Conservation (phyloP, 129 eudicot genomes). For the Lactuca saligna region DNA sequence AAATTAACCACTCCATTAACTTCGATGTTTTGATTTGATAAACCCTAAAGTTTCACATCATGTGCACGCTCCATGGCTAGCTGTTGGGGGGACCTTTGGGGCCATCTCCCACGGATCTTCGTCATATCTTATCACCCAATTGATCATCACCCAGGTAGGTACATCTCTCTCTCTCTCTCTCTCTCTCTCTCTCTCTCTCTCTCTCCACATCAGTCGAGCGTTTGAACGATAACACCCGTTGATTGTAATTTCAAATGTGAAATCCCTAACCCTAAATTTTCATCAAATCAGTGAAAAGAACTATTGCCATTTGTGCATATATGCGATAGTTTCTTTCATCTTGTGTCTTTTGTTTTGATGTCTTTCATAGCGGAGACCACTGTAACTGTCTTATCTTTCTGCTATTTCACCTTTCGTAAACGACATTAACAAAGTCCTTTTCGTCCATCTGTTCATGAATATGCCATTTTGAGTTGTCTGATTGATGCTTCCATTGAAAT, state of each 20-base stretch:
- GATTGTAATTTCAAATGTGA: neutral
- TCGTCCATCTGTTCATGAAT: constrained; percentile 19
- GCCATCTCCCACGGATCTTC: constrained; percentile 36
- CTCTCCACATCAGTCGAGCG: constrained; percentile 27
- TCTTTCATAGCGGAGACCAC: constrained; percentile 23
- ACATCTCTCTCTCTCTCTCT: constrained; percentile 14
- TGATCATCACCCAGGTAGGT: constrained; percentile 22
- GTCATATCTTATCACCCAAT: constrained; percentile 40
- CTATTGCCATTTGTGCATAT: constrained; percentile 14
- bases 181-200: constrained; percentile 13
- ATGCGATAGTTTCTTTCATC: constrained; percentile 5
- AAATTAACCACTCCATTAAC: neutral
- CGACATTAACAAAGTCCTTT: constrained; percentile 29
- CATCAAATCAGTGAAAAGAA: neutral
- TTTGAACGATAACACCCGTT: constrained; percentile 16
- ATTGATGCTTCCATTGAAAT: constrained; percentile 22
- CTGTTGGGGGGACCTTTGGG: constrained; percentile 40
- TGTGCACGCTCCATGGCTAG: constrained; percentile 32
- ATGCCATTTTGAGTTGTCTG: constrained; percentile 6
- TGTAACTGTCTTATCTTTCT: constrained; percentile 23
- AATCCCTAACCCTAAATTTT: neutral
- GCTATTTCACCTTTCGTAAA: constrained; percentile 13
- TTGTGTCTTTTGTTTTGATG: constrained; percentile 6
- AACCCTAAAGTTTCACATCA: constrained; percentile 10
- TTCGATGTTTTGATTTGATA: constrained; percentile 15